These are phyloP conservation scores for Fusarium mundagurra DNA, from an alignment of 2,329 filamentous ascomycete genomes.

Conservation along the genomic window DNA sequence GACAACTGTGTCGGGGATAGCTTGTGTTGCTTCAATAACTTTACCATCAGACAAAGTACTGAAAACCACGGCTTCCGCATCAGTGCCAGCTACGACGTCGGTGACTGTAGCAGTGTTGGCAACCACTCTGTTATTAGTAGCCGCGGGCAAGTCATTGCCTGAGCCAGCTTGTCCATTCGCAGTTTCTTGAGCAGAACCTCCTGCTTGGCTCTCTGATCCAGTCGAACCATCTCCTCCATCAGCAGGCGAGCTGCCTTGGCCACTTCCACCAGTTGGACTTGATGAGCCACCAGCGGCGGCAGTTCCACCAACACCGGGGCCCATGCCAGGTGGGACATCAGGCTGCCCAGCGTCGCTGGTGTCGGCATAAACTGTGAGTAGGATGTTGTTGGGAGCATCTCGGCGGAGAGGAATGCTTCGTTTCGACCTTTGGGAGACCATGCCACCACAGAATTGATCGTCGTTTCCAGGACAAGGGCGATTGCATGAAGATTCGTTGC, in stretches of 20 bases:
- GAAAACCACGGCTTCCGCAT: not conserved
- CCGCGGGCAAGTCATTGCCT: not conserved
- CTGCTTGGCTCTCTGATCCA: not conserved
- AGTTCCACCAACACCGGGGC: constrained; percentile 9
- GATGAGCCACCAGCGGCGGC: not conserved
- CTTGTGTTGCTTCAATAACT: not conserved
- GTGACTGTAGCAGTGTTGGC: not conserved
- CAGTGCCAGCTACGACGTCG: not conserved
- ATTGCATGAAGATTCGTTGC: constrained; percentile 45
- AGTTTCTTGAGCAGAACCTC: not conserved
- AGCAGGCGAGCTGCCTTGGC: not conserved
- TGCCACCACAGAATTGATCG: constrained; percentile 55
- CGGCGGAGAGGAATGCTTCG: constrained; percentile 34
- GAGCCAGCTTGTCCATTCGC: not conserved
- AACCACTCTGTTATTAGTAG: not conserved
- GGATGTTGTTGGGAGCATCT: constrained; percentile 44
- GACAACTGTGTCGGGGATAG: not conserved
- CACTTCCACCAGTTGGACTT: not conserved
- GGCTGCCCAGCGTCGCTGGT: constrained; percentile 43
- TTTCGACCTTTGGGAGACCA: constrained; percentile 20
- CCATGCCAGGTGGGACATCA: constrained; percentile 50
- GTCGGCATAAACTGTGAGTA: constrained; percentile 57
- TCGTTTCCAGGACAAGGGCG: constrained; percentile 54
- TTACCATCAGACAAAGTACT: not conserved
- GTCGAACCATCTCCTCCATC: not conserved